Evolutionary conservation across 768 basidiomycete genomes (phyloP), one percentile per base, ranked within the genome.

Genomic region (Kwoniella sp.): DNA sequence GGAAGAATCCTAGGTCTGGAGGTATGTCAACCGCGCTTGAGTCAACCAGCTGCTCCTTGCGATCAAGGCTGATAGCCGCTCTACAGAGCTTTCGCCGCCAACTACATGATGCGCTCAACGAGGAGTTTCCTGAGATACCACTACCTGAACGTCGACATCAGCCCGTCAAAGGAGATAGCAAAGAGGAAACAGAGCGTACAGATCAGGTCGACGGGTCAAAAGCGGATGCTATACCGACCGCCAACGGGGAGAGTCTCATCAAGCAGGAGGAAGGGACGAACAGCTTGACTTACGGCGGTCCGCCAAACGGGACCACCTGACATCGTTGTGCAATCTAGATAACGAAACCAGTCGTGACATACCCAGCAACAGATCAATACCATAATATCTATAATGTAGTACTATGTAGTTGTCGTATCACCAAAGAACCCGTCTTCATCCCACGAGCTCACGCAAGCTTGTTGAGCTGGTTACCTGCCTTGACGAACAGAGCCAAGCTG

Each of bases 1-100:
- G 68, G 68, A 3, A 27, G 68, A 26, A 50, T 67, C 12, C 23
- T 67, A 14, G 68, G 68, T 4, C 42, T 70, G 5, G 68, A 67
- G 46, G 68, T 70, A 56, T 39, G 62, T 63, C 3, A 6, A 7
- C 15, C 34, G 6, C 15, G 5, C 34, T 5, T 36, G 6, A 7
- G 15, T 36, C 34, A 10, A 31, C 10, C 11, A 20, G 9, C 8
- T 40, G 12, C 7, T 23, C 19, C 14, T 28, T 43, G 3, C 20
- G 34, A n/a, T n/a, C n/a, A n/a, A n/a, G n/a, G n/a, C n/a, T n/a
- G n/a, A n/a, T n/a, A n/a, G n/a, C n/a, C 34, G 7, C 28, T 36
- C 8, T n/a, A 31, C 38, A 69, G 67, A 60, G 54, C 53, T 69
- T 69, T 32, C 36, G 67, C 11, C 42, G 64, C 3, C 62, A 69